Evolutionary conservation across 2,329 filamentous ascomycete genomes (phyloP).

Genomic region (Coniochaeta sp.): DNA sequence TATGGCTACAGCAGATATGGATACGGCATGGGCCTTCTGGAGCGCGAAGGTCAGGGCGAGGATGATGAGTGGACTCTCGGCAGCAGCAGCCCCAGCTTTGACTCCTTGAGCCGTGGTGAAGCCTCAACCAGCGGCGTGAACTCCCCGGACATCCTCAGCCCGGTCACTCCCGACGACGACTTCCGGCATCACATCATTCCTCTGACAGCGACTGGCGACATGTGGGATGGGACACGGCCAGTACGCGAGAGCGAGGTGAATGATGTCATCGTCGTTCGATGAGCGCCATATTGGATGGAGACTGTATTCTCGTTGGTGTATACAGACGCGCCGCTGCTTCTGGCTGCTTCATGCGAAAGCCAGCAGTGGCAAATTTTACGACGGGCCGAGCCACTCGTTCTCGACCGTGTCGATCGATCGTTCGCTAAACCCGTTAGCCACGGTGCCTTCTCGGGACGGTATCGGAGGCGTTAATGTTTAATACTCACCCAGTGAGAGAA

Average conservation of each 20-base stretch:
- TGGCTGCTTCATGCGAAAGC: neutral
- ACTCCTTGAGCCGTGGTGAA: conserved; percentile 24
- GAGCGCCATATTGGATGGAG: conserved; percentile 9
- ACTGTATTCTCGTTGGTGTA: conserved; percentile 1
- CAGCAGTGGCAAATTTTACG: neutral
- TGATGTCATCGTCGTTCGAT: conserved; percentile 36
- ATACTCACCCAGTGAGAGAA: neutral
- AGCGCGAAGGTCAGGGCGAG: conserved; percentile 39
- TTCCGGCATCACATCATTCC: conserved; percentile 22
- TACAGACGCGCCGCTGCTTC: neutral
- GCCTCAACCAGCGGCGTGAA: conserved; percentile 39
- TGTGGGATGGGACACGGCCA: conserved; percentile 29
- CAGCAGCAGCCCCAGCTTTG: conserved; percentile 66
- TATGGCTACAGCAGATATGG: conserved; percentile 35
- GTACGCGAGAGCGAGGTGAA: conserved; percentile 35
- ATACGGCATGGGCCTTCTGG: conserved; percentile 39
- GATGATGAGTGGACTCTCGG: conserved; percentile 89
- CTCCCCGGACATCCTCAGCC: conserved; percentile 43
- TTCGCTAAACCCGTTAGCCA: neutral
- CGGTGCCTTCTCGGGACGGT: neutral
- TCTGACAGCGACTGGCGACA: conserved; percentile 26
- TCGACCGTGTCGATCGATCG: neutral
- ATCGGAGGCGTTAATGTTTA: neutral
- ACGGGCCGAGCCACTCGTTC: neutral
- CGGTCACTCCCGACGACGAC: conserved; percentile 38